A percentile compares a stretch with the other conserved stretches of the same genome.
Conservation (phyloP, 1,139 yeast genomes). For the Geotrichum cucujoidarum region DNA sequence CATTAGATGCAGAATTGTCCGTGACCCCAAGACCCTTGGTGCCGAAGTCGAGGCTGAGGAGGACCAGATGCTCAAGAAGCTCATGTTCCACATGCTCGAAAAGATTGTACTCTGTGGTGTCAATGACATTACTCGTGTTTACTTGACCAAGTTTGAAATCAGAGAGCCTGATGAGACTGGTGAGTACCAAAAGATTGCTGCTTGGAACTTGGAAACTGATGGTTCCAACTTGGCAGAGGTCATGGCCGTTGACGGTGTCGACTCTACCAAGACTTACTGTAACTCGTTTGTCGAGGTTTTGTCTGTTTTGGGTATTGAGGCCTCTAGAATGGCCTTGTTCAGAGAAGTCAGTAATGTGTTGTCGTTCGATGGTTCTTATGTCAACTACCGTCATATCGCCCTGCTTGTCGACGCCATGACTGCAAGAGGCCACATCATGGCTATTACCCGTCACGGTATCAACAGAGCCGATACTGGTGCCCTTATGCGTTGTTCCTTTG, state of each 20-base stretch:
- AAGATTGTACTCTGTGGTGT: conserved; percentile 94
- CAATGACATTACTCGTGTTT: conserved; percentile 86
- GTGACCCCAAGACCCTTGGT: conserved; percentile 90
- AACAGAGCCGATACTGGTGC: conserved; percentile 99
- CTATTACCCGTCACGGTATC: conserved; percentile 98
- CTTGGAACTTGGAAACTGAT: conserved; percentile 98
- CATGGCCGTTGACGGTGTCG: conserved; percentile 93
- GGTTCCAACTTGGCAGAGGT: conserved; percentile 96
- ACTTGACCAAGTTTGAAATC: conserved; percentile 87
- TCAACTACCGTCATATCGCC: conserved; percentile 97
- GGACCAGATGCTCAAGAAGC: conserved; percentile 91
- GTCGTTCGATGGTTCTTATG: conserved; percentile 99
- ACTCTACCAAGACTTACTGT: conserved; percentile 81
- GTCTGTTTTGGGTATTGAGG: conserved; percentile 96
- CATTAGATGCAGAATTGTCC: conserved; percentile 96
- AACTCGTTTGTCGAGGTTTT: conserved; percentile 94
- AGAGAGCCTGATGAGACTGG: conserved; percentile 77
- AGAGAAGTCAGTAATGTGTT: conserved; percentile 93
- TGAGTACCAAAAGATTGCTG: conserved; percentile 81
- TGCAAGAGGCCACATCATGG: conserved; percentile 96
- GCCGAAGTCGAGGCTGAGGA: conserved; percentile 95
- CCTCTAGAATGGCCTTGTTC: conserved; percentile 90
- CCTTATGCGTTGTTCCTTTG: conserved; percentile 97
- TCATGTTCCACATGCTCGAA: conserved; percentile 95
- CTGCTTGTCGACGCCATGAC: conserved; percentile 97